Evolutionary conservation across 1,284 basidiomycete species (phyloP).

Genomic region (Ustilago shanxiensis): DNA sequence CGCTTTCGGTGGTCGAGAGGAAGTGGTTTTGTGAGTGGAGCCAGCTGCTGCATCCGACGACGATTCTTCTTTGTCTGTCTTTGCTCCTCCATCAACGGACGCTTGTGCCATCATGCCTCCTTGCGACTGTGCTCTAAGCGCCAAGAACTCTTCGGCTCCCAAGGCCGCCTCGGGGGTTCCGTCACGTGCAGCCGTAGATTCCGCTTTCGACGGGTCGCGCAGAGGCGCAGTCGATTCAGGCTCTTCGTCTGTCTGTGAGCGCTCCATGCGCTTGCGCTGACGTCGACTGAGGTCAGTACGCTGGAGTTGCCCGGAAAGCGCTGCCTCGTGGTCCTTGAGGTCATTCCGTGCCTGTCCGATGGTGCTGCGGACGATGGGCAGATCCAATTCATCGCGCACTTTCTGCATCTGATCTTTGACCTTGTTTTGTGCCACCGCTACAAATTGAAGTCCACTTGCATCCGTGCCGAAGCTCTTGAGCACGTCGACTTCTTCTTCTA

Average conservation of each 20-base stretch:
- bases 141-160: slow-evolving; percentile 47
- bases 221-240: slow-evolving; percentile 13
- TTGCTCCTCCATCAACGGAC: slow-evolving; percentile 5
- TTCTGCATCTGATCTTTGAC: slow-evolving; percentile 64
- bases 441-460: slow-evolving; percentile 84
- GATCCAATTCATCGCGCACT: slow-evolving; percentile 58
- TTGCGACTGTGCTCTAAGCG: slow-evolving; percentile 33
- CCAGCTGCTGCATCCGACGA: slow-evolving; percentile 8
- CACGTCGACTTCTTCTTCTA: slow-evolving; percentile 75
- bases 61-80: slow-evolving; percentile 5
- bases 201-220: background rate
- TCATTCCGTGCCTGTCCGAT: slow-evolving; percentile 73
- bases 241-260: slow-evolving; percentile 43
- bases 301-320: slow-evolving; percentile 29
- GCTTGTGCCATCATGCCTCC: slow-evolving; percentile 27
- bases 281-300: slow-evolving; percentile 51
- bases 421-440: slow-evolving; percentile 77
- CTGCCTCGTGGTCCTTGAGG: slow-evolving; percentile 73
- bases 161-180: slow-evolving; percentile 35
- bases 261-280: slow-evolving; percentile 50
- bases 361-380: slow-evolving; percentile 52
- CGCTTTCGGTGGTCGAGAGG: slow-evolving; percentile 24
- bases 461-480: slow-evolving; percentile 74
- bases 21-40: slow-evolving; percentile 2
- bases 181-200: slow-evolving; percentile 11